Base-by-base conservation (phyloP, 2,329 filamentous ascomycete species). In the Arthrobotrys sinensis region DNA sequence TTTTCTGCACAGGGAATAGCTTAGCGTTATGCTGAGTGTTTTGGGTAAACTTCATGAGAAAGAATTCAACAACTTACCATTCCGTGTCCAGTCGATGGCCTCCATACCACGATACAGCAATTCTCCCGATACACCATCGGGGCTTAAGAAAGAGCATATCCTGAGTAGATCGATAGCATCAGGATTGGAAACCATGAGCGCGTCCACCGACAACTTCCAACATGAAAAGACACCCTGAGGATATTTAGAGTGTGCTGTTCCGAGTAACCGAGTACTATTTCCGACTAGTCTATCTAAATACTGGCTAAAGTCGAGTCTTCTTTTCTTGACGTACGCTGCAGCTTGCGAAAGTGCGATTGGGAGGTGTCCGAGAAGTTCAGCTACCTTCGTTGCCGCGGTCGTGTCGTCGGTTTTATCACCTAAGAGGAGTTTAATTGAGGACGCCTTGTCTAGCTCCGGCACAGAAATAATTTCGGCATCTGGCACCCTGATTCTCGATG, bases 271-370 rank as follows among this genome's bases (percentile, higher is more conserved):
- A 32, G 12, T 38, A 19, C 10, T 2, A 50, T 52, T n/a, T 2
- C 28, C 19, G 3, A 2, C 7, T 8, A 68, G 19, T n/a, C 53
- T 19, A 12, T 76, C 11, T 10, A 76, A 34, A 38, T 76, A 70
- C 43, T 57, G 19, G 8, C 12, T 10, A 19, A 64, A 55, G 5
- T 36, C 16, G 32, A 70, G 50, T 2, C 10, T 16, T 7, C 7
- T 32, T n/a, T 21, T 38, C 1, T 12, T 19, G 8, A 70, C 21
- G 14, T 80, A 80, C 28, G 75, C 78, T 5, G 66, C 73, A 16
- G 79, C 78, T 16, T 80, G 80, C 14, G 76, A 55, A 19, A 80
- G 65, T 7, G 78, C 72, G 6, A 80, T n/a, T 14, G 80, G 79
- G 7, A 80, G 62, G 53, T 79, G 43, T 2, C 79, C 72, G 4